phyloP scores from a whole-genome alignment of 345 rosid species.

The Corchorus capsularis region DNA sequence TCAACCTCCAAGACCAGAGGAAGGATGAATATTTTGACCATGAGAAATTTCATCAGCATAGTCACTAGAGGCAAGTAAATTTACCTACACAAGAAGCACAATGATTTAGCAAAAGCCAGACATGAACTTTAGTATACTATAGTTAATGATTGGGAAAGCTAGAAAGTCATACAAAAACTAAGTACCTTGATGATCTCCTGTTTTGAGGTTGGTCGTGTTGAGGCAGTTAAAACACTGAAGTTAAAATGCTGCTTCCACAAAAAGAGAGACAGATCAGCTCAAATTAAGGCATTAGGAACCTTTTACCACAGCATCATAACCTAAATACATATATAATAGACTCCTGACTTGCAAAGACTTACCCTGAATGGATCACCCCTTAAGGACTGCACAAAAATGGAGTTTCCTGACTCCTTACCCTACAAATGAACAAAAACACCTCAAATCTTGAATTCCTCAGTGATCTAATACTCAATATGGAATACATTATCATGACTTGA shows the following conservation, averaged over 20 bases:
- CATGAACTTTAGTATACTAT: not conserved
- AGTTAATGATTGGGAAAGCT: not conserved
- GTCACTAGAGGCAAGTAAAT: conserved; percentile 41
- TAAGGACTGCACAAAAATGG: conserved; percentile 53
- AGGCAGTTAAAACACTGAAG: conserved; percentile 46
- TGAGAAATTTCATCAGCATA: conserved; percentile 26
- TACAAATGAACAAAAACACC: conserved; percentile 21
- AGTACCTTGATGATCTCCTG: conserved; percentile 58
- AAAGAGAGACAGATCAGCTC: not conserved
- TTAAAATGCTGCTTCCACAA: conserved; percentile 47
- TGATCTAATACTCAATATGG: no score
- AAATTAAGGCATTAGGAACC: not conserved
- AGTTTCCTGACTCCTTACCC: conserved; percentile 41
- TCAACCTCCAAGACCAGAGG: conserved; percentile 43
- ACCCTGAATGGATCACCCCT: conserved; percentile 65
- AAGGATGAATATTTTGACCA: conserved; percentile 23
- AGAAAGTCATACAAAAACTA: not conserved
- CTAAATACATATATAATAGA: no score
- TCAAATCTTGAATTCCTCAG: not conserved
- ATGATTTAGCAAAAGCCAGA: conserved; percentile 2
- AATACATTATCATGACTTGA: no score
- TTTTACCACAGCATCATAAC: not conserved
- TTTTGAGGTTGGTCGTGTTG: conserved; percentile 33
- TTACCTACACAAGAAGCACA: conserved; percentile 38
- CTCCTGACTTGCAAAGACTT: conserved; percentile 16